These are phyloP conservation scores for Mycena vulgaris DNA, from an alignment of 768 basidiomycete species.

Conservation along the genomic window DNA sequence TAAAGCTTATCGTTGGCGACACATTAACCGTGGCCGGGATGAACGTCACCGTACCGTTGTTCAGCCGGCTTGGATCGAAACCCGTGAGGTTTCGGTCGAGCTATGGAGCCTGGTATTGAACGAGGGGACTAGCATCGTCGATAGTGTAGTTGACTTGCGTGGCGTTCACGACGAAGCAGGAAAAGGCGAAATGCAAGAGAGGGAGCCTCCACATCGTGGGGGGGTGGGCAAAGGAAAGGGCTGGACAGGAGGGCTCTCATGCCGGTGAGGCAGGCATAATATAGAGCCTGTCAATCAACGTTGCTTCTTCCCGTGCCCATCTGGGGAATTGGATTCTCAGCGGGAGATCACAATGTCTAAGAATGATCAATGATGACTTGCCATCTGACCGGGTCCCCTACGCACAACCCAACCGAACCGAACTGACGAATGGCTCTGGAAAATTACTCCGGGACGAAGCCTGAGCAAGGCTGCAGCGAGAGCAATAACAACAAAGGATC, in stretches of 20 bases:
- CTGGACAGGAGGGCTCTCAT: too few relatives aligned
- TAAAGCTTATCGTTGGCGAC: conserved; percentile 9
- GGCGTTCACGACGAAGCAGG: not conserved
- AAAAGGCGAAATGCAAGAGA: not conserved
- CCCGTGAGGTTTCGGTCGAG: conserved; percentile 2
- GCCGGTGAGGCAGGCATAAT: not conserved
- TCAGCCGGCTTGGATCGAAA: not conserved
- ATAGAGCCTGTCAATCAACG: not conserved
- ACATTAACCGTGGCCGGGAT: not conserved
- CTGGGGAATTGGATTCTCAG: too few relatives aligned
- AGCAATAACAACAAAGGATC: too few relatives aligned
- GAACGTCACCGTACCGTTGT: not conserved
- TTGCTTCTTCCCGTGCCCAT: too few relatives aligned
- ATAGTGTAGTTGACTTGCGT: not conserved
- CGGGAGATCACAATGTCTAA: too few relatives aligned
- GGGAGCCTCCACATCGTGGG: not conserved
- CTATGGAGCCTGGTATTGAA: not conserved
- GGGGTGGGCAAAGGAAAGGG: not conserved
- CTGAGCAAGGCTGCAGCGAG: too few relatives aligned
- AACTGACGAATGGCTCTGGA: too few relatives aligned
- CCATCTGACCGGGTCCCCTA: too few relatives aligned
- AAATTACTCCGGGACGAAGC: too few relatives aligned
- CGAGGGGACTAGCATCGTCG: conserved; percentile 9
- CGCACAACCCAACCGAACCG: too few relatives aligned
- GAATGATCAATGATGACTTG: too few relatives aligned